Percentiles rank a stretch among this genome's conserved stretches.
phyloP scores from a whole-genome alignment of 1,139 yeast genomes.

The Diutina pseudorugosa region DNA sequence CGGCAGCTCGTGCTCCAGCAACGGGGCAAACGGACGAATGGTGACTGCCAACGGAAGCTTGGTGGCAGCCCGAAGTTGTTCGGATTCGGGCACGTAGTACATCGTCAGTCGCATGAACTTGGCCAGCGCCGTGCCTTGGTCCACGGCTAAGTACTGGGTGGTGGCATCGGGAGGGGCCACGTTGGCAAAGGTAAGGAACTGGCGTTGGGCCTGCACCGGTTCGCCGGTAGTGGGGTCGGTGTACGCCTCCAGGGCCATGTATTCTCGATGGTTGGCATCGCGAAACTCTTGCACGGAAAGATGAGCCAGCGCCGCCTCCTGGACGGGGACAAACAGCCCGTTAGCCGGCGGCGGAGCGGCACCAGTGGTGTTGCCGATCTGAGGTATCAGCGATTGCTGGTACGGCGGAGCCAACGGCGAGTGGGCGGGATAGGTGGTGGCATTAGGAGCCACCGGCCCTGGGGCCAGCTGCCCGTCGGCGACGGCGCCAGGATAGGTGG shows the following conservation, averaged over 20 bases:
- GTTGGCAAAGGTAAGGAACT: constrained; percentile 61
- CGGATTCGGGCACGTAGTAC: constrained; percentile 76
- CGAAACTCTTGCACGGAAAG: constrained; percentile 1
- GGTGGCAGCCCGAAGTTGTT: constrained; percentile 55
- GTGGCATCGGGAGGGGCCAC: constrained; percentile 78
- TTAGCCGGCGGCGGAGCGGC: not conserved
- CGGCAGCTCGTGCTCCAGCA: constrained; percentile 32
- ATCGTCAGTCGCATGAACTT: constrained; percentile 66
- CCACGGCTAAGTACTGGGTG: constrained; percentile 54
- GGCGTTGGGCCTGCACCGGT: constrained; percentile 15
- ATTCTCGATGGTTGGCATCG: not conserved
- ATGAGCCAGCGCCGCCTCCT: constrained; percentile 1
- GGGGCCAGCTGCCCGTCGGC: not conserved
- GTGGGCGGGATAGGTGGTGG: not conserved
- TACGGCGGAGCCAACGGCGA: not conserved
- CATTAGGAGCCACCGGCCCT: not conserved
- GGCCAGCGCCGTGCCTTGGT: constrained; percentile 80
- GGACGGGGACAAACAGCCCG: constrained; percentile 2
- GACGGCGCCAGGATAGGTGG: constrained; percentile 1
- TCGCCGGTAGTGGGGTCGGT: not conserved
- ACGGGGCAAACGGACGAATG: constrained; percentile 74
- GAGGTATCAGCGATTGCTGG: not conserved
- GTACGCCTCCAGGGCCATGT: not conserved
- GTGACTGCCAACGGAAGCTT: constrained; percentile 74
- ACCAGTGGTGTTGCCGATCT: not conserved